phyloP scores from a whole-genome alignment of 2,329 filamentous ascomycete genomes.

The Aspergillus sp. region DNA sequence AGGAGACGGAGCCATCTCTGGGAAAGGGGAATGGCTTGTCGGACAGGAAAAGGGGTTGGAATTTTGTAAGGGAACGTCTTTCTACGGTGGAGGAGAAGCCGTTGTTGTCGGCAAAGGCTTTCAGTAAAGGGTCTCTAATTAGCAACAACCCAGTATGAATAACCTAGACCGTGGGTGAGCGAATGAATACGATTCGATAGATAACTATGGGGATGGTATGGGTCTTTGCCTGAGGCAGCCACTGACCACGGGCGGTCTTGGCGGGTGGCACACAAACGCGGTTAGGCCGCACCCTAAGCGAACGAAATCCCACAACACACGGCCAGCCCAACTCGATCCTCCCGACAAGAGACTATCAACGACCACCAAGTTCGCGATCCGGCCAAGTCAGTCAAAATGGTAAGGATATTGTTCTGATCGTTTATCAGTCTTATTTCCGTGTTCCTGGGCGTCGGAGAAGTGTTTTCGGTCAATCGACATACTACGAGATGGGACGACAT shows the following conservation, averaged over 20 bases:
- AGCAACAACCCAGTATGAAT: neutral
- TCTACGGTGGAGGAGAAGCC: constrained; percentile 83
- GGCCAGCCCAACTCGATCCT: constrained; percentile 35
- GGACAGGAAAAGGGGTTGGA: constrained; percentile 82
- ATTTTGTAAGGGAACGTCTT: constrained; percentile 71
- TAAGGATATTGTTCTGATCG: constrained; percentile 35
- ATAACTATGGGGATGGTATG: neutral
- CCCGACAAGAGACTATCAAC: constrained; percentile 45
- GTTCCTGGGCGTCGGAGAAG: constrained; percentile 27
- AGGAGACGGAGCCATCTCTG: constrained; percentile 41
- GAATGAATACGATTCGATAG: neutral
- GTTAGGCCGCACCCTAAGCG: constrained; percentile 43
- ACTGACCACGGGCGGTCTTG: constrained; percentile 13
- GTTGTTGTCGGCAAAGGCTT: constrained; percentile 58
- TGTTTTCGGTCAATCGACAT: constrained; percentile 14
- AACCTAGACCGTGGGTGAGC: neutral
- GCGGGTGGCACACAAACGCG: constrained; percentile 23
- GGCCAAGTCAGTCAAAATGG: constrained; percentile 52
- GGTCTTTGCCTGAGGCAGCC: constrained; percentile 9
- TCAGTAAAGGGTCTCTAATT: neutral
- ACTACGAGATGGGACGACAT: constrained; percentile 6
- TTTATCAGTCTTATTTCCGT: constrained; percentile 24
- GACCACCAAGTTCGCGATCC: constrained; percentile 46
- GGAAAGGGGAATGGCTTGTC: constrained; percentile 76
- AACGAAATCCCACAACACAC: constrained; percentile 49